Percentiles rank a stretch among this genome's conserved stretches.
phyloP scores from a whole-genome alignment of 2,329 filamentous ascomycete species.

The Westerdykella sp. region DNA sequence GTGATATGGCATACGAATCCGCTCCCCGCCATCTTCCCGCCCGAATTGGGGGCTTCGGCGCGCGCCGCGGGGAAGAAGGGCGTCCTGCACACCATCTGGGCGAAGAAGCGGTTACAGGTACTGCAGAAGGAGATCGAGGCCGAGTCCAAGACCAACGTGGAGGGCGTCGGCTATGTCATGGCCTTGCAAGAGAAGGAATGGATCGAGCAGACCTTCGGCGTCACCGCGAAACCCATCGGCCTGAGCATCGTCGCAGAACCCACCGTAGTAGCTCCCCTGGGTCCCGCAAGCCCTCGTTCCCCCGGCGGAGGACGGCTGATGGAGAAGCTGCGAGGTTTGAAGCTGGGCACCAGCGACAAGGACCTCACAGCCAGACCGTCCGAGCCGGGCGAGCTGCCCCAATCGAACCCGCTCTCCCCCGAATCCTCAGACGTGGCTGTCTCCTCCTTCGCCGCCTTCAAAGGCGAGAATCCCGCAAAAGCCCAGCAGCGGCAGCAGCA shows the following conservation, averaged over 20 bases:
- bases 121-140: conserved; percentile 69
- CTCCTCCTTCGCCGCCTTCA: conserved; percentile 55
- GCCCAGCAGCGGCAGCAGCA: no score
- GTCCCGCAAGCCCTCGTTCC: conserved; percentile 55
- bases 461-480: conserved; percentile 41
- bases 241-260: conserved; percentile 35
- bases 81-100: conserved; percentile 86
- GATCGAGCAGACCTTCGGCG: conserved; percentile 76
- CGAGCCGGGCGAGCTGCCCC: conserved; percentile 17
- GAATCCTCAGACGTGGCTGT: conserved; percentile 59
- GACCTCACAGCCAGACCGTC: conserved; percentile 50
- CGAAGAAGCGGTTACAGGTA: conserved; percentile 69
- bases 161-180: conserved; percentile 81
- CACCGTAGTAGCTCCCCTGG: conserved; percentile 40
- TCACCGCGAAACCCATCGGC: conserved; percentile 42
- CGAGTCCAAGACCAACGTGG: conserved; percentile 67
- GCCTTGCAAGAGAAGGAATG: conserved; percentile 75
- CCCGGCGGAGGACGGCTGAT: conserved; percentile 63
- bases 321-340: conserved; percentile 74
- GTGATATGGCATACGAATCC: conserved; percentile 63
- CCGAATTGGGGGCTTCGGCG: conserved; percentile 62
- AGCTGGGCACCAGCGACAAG: conserved; percentile 64
- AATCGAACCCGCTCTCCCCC: conserved; percentile 52
- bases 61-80: conserved; percentile 67
- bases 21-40: conserved; percentile 78